These are phyloP conservation scores for Wickerhamomyces sp. DNA, from an alignment of 1,139 yeast species.

Conservation along the genomic window DNA sequence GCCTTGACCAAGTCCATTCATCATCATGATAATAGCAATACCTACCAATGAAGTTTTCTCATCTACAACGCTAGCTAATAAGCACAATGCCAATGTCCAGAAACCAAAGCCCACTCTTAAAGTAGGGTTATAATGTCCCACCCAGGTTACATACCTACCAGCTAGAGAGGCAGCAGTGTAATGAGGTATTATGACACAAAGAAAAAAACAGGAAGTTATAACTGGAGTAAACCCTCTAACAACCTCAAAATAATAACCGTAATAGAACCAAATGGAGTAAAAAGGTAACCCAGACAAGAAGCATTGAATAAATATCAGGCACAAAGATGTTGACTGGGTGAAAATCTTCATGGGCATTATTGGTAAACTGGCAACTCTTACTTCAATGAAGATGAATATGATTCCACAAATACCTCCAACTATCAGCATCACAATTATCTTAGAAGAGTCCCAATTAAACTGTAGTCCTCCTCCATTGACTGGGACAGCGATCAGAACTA, in stretches of 20 bases:
- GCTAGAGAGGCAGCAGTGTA: slow-evolving; percentile 35
- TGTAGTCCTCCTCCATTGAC: slow-evolving; percentile 49
- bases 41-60: slow-evolving; percentile 30
- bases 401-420: slow-evolving; percentile 40
- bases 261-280: slow-evolving; percentile 40
- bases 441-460: slow-evolving; percentile 44
- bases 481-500: slow-evolving; percentile 41
- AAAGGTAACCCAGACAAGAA: slow-evolving; percentile 47
- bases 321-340: slow-evolving; percentile 31
- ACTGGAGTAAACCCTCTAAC: slow-evolving; percentile 37
- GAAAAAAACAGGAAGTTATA: slow-evolving; percentile 34
- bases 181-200: slow-evolving; percentile 41
- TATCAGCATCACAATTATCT: slow-evolving; percentile 41
- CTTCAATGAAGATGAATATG: slow-evolving; percentile 41
- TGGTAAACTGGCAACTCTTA: slow-evolving; percentile 46
- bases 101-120: slow-evolving; percentile 37
- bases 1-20: slow-evolving; percentile 48
- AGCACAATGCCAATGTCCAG: slow-evolving; percentile 39
- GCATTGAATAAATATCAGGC: slow-evolving; percentile 37
- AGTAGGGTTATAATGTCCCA: slow-evolving; percentile 39
- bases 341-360: slow-evolving; percentile 48
- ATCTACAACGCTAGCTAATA: slow-evolving; percentile 31
- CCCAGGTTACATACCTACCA: slow-evolving; percentile 39
- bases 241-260: slow-evolving; percentile 48
- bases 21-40: slow-evolving; percentile 31